A percentile compares a stretch with the other conserved stretches of the same genome.
These are phyloP conservation scores for Apiospora koreana DNA, from an alignment of 2,329 filamentous ascomycete genomes.

Conservation along the genomic window DNA sequence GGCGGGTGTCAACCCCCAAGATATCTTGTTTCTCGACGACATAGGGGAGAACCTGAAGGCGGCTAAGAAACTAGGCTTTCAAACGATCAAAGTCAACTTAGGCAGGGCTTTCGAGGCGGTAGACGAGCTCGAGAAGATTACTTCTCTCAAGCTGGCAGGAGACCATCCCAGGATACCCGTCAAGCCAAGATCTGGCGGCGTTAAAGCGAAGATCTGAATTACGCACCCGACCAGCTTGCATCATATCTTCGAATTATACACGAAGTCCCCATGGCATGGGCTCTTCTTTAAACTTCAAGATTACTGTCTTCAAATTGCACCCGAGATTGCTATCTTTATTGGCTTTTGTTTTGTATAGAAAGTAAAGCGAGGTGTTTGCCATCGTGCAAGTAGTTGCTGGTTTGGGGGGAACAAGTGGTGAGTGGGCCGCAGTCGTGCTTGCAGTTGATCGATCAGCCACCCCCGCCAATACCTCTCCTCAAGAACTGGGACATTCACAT, in stretches of 20 bases:
- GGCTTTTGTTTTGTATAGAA: too few relatives aligned
- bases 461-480: background rate
- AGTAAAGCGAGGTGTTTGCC: too few relatives aligned
- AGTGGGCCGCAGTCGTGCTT: background rate
- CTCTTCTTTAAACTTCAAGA: too few relatives aligned
- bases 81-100: conserved; percentile 81
- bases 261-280: background rate
- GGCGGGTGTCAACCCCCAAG: conserved; percentile 57
- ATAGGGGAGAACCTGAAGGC: conserved; percentile 92
- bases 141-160: conserved; percentile 65
- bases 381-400: background rate
- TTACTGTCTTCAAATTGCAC: too few relatives aligned
- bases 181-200: conserved; percentile 35
- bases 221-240: background rate
- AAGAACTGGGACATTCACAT: too few relatives aligned
- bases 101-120: conserved; percentile 81
- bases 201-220: conserved; percentile 45
- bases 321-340: too few relatives aligned
- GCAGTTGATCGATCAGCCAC: background rate
- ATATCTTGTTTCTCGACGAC: conserved; percentile 88
- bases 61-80: conserved; percentile 72
- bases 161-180: conserved; percentile 52
- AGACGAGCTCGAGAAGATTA: conserved; percentile 73
- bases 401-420: background rate
- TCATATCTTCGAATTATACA: background rate